phyloP scores from a whole-genome alignment of 805 yeast species.

The Lipomyces japonicus region DNA sequence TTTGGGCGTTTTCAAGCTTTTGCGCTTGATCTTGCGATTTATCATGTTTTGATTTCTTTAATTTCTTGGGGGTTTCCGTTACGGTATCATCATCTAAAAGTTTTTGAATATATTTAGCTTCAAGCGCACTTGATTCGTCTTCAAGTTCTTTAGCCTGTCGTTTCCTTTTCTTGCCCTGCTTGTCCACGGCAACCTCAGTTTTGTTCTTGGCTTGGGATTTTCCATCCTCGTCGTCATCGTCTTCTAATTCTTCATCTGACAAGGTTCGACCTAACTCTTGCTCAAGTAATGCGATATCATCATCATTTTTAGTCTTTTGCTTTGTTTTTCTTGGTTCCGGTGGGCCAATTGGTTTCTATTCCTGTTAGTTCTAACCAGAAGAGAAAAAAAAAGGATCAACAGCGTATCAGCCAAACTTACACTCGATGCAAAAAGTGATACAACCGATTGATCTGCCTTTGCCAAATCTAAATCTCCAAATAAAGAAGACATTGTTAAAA shows the following conservation, averaged over 20 bases:
- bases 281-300: neutral
- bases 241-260: neutral
- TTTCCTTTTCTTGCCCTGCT: constrained; percentile 17
- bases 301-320: neutral
- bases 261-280: neutral
- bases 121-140: constrained; percentile 14
- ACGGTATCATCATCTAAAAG: constrained; percentile 16
- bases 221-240: neutral
- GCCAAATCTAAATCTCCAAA: constrained; percentile 11
- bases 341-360: too few relatives aligned
- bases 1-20: constrained; percentile 11
- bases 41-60: constrained; percentile 3
- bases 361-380: too few relatives aligned
- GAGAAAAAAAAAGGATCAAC: too few relatives aligned
- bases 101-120: constrained; percentile 16
- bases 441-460: constrained; percentile 11
- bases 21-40: constrained; percentile 1
- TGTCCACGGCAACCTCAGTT: constrained; percentile 8
- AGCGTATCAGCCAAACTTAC: too few relatives aligned
- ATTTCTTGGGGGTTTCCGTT: neutral
- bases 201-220: neutral
- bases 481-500: constrained; percentile 5
- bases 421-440: constrained; percentile 11
- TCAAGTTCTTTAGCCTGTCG: constrained; percentile 17
- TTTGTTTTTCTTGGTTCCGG: too few relatives aligned